Evolutionary conservation across 352 stramenopile species (phyloP).

Genomic region (Thraustochytrium striatum): DNA sequence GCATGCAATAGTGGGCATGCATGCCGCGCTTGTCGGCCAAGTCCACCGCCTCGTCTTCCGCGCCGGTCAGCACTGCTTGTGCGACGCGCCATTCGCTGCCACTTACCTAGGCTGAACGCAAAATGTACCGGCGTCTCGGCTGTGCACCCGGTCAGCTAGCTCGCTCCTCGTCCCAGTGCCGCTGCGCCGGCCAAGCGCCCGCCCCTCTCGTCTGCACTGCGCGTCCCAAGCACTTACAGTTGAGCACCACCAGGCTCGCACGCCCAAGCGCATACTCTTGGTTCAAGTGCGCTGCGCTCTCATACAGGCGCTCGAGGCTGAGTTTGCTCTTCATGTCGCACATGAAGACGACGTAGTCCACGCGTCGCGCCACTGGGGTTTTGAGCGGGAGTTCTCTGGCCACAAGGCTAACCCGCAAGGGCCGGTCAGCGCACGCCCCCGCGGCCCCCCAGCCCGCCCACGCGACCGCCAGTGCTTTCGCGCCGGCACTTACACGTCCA

Average conservation of each 20-base stretch:
- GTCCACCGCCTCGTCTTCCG: background rate
- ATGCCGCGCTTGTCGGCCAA: background rate
- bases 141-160: too few species aligned
- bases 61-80: too few species aligned
- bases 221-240: constrained; percentile 9
- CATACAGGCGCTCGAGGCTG: constrained; percentile 2
- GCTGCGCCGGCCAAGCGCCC: too few species aligned
- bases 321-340: constrained; percentile 30
- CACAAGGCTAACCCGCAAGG: background rate
- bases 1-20: background rate
- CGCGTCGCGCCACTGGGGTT: background rate
- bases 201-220: too few species aligned
- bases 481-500: constrained; percentile 29
- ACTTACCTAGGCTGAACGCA: too few species aligned
- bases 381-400: constrained; percentile 4
- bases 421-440: too few species aligned
- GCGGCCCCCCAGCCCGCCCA: too few species aligned
- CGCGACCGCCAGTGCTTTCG: background rate
- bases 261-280: constrained; percentile 8
- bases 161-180: too few species aligned
- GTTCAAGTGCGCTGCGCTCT: background rate
- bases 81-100: too few species aligned
- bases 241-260: constrained; percentile 26
- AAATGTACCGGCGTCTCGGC: too few species aligned
- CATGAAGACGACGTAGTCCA: constrained; percentile 37